Percentiles rank a stretch among this genome's conserved stretches.
Conservation (phyloP, 768 basidiomycete species). For the Boletus pseudo-olivaceus region DNA sequence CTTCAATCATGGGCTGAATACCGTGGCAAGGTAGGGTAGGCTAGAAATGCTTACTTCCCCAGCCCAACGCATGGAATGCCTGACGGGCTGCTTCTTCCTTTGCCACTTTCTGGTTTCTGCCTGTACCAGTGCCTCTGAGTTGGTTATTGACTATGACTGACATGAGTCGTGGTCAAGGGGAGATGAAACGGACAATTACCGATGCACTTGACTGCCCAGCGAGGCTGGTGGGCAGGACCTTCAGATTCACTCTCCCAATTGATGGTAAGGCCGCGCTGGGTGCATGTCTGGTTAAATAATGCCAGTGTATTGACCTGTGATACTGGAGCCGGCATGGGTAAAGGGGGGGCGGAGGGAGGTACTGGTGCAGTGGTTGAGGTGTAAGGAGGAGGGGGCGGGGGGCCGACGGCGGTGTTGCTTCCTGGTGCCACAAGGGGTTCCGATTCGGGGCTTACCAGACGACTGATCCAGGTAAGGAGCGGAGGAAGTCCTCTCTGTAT, state of each 20-base stretch:
- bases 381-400: conserved; percentile 27
- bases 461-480: conserved; percentile 57
- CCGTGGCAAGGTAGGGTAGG: neutral
- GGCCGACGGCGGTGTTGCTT: conserved; percentile 3
- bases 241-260: conserved; percentile 45
- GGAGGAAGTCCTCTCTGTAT: conserved; percentile 48
- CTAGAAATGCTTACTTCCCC: conserved; percentile 36
- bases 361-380: conserved; percentile 13
- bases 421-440: conserved; percentile 22
- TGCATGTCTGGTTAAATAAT: conserved; percentile 51
- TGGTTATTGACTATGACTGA: conserved; percentile 44
- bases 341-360: conserved; percentile 18
- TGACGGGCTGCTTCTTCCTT: conserved; percentile 66
- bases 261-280: conserved; percentile 42
- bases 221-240: conserved; percentile 54
- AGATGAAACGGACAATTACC: conserved; percentile 37
- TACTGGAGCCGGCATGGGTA: conserved; percentile 19
- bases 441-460: conserved; percentile 49
- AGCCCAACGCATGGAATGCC: conserved; percentile 52
- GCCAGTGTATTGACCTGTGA: conserved; percentile 40
- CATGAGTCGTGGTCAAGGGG: neutral
- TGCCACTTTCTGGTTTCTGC: conserved; percentile 61
- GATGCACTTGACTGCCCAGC: conserved; percentile 53
- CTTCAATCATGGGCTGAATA: conserved; percentile 7
- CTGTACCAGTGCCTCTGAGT: conserved; percentile 48